A percentile compares a stretch with the other conserved stretches of the same genome.
These are phyloP conservation scores for Jackrogersella minutella DNA, from an alignment of 495 filamentous ascomycete species.

Conservation along the genomic window DNA sequence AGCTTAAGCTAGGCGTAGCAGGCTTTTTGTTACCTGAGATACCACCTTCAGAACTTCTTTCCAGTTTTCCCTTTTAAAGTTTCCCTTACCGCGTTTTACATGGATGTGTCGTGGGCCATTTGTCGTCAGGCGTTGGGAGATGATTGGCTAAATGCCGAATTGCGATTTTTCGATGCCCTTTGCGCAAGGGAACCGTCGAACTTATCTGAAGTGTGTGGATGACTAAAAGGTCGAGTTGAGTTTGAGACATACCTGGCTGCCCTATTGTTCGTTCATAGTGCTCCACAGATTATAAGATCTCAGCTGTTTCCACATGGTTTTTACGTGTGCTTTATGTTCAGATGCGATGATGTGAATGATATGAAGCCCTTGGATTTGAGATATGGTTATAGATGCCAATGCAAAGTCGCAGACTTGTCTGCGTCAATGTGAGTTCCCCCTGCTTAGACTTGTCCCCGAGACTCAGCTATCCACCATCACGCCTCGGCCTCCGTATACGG, in stretches of 20 bases:
- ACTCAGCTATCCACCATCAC: too few species aligned
- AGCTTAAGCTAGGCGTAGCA: conserved; percentile 29
- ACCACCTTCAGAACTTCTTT: conserved; percentile 30
- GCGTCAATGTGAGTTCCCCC: too few species aligned
- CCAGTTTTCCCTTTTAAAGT: conserved; percentile 9
- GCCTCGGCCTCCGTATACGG: too few species aligned
- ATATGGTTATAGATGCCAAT: not conserved
- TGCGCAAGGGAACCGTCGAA: not conserved
- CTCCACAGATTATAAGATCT: conserved; percentile 4
- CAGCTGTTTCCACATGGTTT: not conserved
- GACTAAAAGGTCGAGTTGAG: not conserved
- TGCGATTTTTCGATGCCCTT: conserved; percentile 6
- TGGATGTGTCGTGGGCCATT: not conserved
- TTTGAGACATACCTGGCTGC: not conserved
- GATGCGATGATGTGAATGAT: not conserved
- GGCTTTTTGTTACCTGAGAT: conserved; percentile 34
- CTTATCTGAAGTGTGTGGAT: not conserved
- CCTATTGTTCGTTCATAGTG: conserved; percentile 14
- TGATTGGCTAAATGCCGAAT: conserved; percentile 19
- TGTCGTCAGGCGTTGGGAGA: conserved; percentile 17
- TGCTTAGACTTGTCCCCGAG: too few species aligned
- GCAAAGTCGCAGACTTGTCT: too few species aligned
- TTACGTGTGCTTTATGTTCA: not conserved
- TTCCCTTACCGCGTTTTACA: not conserved
- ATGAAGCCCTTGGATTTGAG: too few species aligned